Evolutionary conservation across 257 asterid species (phyloP), one percentile per base, ranked within the genome.

Genomic region (Capsicum rhomboideum): DNA sequence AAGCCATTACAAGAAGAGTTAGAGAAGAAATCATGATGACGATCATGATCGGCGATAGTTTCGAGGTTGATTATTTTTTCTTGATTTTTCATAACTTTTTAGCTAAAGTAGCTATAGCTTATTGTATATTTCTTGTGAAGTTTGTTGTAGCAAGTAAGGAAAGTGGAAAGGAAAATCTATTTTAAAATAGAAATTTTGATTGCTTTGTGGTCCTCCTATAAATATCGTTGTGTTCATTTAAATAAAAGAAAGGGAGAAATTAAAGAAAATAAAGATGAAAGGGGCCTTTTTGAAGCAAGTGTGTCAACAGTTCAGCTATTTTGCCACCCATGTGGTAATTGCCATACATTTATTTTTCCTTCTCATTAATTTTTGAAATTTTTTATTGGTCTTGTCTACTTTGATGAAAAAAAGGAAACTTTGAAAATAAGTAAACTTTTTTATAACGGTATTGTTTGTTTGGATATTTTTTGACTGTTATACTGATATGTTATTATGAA

Each of bases 21-120:
- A 54, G 79, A 77, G 4, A 40, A 78, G 63, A 44, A 44, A 72
- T 21, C 40, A 23, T 6, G 37, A 52, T 16, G 86, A 53, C 82
- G 42, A 56, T 46, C 56, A 53, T 53, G 31, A 61, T 23, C 1
- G 9, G 37, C 18, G 10, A 5, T 18, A 23, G 1, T 72, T 72
- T 72, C 8, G 6, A 72, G 56, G n/a, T 21, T 72, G 37, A 74
- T 75, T 46, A 8, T 49, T 8, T 75, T 21, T 49, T 75, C 61
- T 75, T 85, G 90, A 82, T 84, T 89, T 87, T 91, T 90, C 98
- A 93, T 92, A 79, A 59, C 49, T 23, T 37, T 80, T 46, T n/a
- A 28, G 59, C 21, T 12, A 29, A 34, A 68, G 87, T 75, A 21
- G 44, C 13, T 75, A 12, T 13, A 49, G 23, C 37, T 49, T 49